Evolutionary conservation across 2,329 filamentous ascomycete species (phyloP).

Genomic region (Trichophyton mentagrophytes): DNA sequence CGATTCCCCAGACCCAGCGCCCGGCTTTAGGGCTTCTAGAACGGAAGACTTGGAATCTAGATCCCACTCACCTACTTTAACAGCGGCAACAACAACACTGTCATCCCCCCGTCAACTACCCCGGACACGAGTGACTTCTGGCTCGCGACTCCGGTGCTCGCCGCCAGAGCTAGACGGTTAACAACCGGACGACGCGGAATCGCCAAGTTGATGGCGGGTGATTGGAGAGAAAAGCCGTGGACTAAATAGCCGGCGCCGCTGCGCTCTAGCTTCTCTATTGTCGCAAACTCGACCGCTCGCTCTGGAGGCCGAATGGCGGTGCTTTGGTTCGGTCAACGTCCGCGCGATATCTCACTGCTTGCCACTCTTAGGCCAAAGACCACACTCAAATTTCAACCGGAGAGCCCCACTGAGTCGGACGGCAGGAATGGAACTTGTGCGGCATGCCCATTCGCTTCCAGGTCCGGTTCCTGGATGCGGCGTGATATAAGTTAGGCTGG

Average conservation of each 20-base stretch:
- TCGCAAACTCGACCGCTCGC: background rate
- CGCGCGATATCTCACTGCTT: background rate
- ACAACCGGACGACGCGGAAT: background rate
- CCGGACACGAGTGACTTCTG: background rate
- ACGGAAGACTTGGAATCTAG: background rate
- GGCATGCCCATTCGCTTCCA: background rate
- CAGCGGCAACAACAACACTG: background rate
- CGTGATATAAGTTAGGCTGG: background rate
- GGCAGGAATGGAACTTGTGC: background rate
- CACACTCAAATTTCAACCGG: background rate
- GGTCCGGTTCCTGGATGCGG: background rate
- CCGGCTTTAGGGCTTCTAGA: background rate
- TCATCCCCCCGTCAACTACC: background rate
- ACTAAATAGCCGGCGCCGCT: background rate
- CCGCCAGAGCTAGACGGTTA: background rate
- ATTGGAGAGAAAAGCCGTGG: conserved; percentile 2
- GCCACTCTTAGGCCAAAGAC: background rate
- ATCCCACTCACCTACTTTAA: background rate
- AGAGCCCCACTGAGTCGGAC: background rate
- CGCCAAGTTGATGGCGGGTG: background rate
- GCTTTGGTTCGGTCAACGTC: background rate
- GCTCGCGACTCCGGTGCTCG: background rate
- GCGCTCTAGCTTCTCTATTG: background rate
- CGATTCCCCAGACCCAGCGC: background rate
- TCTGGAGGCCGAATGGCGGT: background rate